Percentiles rank a stretch among this genome's conserved stretches.
Conservation (phyloP, 2,329 filamentous ascomycete species). For the Blastomyces silverae region DNA sequence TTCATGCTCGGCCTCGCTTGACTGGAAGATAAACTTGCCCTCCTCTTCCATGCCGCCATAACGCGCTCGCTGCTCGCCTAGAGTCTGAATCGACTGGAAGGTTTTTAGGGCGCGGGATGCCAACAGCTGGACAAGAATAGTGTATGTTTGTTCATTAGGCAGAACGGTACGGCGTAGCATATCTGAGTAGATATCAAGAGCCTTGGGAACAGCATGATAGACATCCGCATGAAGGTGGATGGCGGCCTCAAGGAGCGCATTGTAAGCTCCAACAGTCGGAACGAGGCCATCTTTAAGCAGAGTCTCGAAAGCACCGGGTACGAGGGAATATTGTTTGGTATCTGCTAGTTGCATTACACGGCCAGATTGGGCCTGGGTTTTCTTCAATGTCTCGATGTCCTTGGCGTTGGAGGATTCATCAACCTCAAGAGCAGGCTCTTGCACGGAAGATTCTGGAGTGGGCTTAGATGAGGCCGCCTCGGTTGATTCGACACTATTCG, state of each 20-base stretch:
- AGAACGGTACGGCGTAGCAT: constrained; percentile 82
- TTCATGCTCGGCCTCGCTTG: constrained; percentile 77
- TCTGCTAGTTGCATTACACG: constrained; percentile 69
- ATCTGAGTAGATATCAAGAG: constrained; percentile 89
- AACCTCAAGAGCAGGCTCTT: constrained; percentile 37
- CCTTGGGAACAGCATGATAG: constrained; percentile 80
- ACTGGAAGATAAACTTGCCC: constrained; percentile 81
- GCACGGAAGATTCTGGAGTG: constrained; percentile 21
- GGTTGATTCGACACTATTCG: constrained; percentile 22
- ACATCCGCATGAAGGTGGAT: constrained; percentile 73
- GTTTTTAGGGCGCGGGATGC: constrained; percentile 75
- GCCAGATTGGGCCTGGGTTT: constrained; percentile 65
- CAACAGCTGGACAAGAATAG: constrained; percentile 76
- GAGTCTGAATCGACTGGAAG: constrained; percentile 59
- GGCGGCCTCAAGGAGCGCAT: constrained; percentile 76
- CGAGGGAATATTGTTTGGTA: constrained; percentile 70
- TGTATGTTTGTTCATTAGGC: constrained; percentile 79
- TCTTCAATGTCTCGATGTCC: constrained; percentile 41
- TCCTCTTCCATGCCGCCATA: constrained; percentile 79
- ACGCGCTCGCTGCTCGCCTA: constrained; percentile 75
- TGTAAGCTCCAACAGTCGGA: constrained; percentile 83
- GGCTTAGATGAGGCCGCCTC: constrained; percentile 26
- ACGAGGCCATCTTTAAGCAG: constrained; percentile 77
- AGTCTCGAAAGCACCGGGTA: constrained; percentile 82
- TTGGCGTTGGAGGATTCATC: constrained; percentile 53